phyloP scores from a whole-genome alignment of 371 early-diverging fungal genomes.

The Dichotomocladium elegans region DNA sequence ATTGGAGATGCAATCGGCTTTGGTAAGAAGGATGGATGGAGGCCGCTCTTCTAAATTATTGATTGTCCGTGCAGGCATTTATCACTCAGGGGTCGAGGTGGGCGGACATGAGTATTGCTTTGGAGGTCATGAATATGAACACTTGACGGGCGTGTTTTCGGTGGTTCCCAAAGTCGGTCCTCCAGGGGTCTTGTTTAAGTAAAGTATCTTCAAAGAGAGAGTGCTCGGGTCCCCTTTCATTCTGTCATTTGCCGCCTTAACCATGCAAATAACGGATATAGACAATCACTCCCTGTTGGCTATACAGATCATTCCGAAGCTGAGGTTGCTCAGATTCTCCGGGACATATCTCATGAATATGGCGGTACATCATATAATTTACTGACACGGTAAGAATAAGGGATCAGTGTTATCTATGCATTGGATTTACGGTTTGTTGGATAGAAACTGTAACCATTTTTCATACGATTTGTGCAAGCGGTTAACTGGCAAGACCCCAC shows the following conservation, averaged over 20 bases:
- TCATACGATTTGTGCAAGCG: slow-evolving; percentile 50
- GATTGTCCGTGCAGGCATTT: slow-evolving; percentile 50
- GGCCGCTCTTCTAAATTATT: not conserved
- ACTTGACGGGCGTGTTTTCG: slow-evolving; percentile 59
- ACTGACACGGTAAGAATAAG: no score
- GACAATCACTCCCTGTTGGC: slow-evolving; percentile 56
- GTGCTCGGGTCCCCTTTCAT: no score
- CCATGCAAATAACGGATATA: no score
- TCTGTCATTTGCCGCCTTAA: not conserved
- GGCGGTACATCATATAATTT: slow-evolving; percentile 54
- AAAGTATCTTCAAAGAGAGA: slow-evolving; percentile 7
- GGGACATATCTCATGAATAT: slow-evolving; percentile 52
- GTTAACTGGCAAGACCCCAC: slow-evolving; percentile 52
- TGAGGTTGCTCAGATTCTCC: slow-evolving; percentile 46
- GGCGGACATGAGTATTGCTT: slow-evolving; percentile 59
- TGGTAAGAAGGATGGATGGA: slow-evolving; percentile 24
- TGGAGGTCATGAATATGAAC: slow-evolving; percentile 58
- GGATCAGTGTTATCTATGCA: no score
- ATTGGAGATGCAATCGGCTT: slow-evolving; percentile 53
- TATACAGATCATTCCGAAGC: slow-evolving; percentile 42
- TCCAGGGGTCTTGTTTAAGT: slow-evolving; percentile 59
- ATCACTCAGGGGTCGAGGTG: slow-evolving; percentile 61
- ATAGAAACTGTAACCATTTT: slow-evolving; percentile 68
- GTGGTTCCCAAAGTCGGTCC: slow-evolving; percentile 54
- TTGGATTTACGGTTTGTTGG: slow-evolving; percentile 24